A percentile compares a stretch with the other conserved stretches of the same genome.
These are phyloP conservation scores for Pelargonium myrrhifolium DNA, from an alignment of 441 rosid species.

Conservation along the genomic window DNA sequence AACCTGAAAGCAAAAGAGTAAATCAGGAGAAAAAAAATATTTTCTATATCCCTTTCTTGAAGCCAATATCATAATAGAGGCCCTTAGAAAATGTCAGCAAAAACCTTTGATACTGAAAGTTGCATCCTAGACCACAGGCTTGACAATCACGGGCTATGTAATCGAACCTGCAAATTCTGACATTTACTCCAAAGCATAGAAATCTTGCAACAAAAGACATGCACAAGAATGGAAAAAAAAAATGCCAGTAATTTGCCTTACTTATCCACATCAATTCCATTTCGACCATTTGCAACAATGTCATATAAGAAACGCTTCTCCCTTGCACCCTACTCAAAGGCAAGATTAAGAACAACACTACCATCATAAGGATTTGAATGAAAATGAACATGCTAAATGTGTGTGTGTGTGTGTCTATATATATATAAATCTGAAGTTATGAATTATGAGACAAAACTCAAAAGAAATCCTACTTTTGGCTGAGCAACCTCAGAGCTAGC, in stretches of 20 bases:
- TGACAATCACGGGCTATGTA: slow-evolving; percentile 78
- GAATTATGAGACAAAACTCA: not conserved
- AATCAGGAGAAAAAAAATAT: not conserved
- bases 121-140: slow-evolving; percentile 87
- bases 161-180: slow-evolving; percentile 56
- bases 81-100: not conserved
- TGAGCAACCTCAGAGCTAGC: slow-evolving; percentile 39
- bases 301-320: slow-evolving; percentile 84
- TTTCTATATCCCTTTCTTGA: not conserved
- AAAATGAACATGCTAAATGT: not conserved
- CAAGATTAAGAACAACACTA: slow-evolving; percentile 5
- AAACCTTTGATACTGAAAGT: slow-evolving; percentile 72
- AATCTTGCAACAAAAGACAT: not conserved
- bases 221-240: not conserved
- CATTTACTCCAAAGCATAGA: not conserved
- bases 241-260: slow-evolving; percentile 21
- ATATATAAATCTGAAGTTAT: not conserved
- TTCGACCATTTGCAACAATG: slow-evolving; percentile 93
- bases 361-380: not conserved
- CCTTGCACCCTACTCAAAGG: slow-evolving; percentile 14
- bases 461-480: slow-evolving; percentile 32
- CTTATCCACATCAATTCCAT: slow-evolving; percentile 95
- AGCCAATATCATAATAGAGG: not conserved
- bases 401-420: no score
- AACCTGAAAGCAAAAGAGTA: slow-evolving; percentile 45